Evolutionary conservation across 2,329 filamentous ascomycete species (phyloP).

Genomic region (Penicillium capsulatum): DNA sequence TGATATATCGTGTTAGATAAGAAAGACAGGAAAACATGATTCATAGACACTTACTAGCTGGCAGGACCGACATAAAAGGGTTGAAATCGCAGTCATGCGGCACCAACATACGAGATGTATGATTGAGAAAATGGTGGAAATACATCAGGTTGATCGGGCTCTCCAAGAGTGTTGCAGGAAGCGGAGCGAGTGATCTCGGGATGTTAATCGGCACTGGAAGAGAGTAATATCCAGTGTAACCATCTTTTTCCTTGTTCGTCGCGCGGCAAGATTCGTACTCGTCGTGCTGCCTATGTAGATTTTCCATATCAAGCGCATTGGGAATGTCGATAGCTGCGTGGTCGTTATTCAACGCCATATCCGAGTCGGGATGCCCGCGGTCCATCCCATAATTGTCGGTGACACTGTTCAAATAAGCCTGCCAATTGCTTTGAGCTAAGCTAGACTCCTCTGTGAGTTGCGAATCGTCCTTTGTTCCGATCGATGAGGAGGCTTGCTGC

Average conservation of each 20-base stretch:
- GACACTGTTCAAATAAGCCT: constrained; percentile 31
- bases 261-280: no score
- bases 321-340: constrained; percentile 58
- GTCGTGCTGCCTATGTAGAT: no score
- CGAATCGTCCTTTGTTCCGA: constrained; percentile 5
- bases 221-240: constrained; percentile 65
- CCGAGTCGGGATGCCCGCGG: constrained; percentile 63
- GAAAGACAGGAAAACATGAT: not conserved
- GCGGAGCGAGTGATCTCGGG: constrained; percentile 52
- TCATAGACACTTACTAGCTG: constrained; percentile 51
- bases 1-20: constrained; percentile 41
- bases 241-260: no score
- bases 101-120: constrained; percentile 66
- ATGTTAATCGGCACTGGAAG: constrained; percentile 64
- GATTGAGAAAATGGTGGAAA: constrained; percentile 71
- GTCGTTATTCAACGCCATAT: constrained; percentile 69
- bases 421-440: constrained; percentile 28
- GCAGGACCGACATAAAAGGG: constrained; percentile 58
- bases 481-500: no score
- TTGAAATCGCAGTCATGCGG: constrained; percentile 60
- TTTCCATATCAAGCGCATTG: constrained; percentile 31
- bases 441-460: constrained; percentile 10
- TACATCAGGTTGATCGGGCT: constrained; percentile 79
- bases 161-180: constrained; percentile 57
- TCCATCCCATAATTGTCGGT: constrained; percentile 63